These are phyloP conservation scores for Penicillium cinerascens DNA, from an alignment of 495 filamentous ascomycete genomes.

Conservation along the genomic window DNA sequence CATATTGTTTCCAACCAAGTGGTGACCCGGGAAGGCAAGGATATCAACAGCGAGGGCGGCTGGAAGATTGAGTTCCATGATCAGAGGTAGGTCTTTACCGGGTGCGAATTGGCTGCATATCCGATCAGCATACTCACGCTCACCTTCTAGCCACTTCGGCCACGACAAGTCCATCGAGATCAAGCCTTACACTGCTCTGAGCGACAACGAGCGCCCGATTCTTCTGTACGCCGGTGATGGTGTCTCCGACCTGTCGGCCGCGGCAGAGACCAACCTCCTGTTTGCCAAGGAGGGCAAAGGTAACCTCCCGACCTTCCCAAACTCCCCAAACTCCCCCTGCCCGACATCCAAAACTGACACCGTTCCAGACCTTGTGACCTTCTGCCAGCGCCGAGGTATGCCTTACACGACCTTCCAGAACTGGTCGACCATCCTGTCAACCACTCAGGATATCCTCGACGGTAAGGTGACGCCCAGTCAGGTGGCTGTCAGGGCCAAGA, in stretches of 20 bases:
- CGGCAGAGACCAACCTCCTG: conserved; percentile 80
- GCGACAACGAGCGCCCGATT: conserved; percentile 61
- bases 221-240: conserved; percentile 91
- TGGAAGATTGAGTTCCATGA: conserved; percentile 90
- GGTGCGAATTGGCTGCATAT: neutral
- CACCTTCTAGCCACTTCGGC: conserved; percentile 63
- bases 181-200: conserved; percentile 73
- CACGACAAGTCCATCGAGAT: conserved; percentile 93
- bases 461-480: conserved; percentile 48
- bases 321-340: too few species aligned
- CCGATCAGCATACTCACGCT: neutral
- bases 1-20: conserved; percentile 85
- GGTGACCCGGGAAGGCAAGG: conserved; percentile 61
- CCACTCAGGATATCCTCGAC: conserved; percentile 67
- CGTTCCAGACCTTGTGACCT: conserved; percentile 69
- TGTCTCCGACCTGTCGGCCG: conserved; percentile 83
- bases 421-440: conserved; percentile 70
- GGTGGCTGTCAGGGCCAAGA: conserved; percentile 22
- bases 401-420: conserved; percentile 79
- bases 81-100: conserved; percentile 55
- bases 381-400: conserved; percentile 71
- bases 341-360: conserved; percentile 3
- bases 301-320: conserved; percentile 30
- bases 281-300: conserved; percentile 90
- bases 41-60: conserved; percentile 69